Conservation (phyloP, 2,329 filamentous ascomycete genomes). For the Penicillium sp. region DNA sequence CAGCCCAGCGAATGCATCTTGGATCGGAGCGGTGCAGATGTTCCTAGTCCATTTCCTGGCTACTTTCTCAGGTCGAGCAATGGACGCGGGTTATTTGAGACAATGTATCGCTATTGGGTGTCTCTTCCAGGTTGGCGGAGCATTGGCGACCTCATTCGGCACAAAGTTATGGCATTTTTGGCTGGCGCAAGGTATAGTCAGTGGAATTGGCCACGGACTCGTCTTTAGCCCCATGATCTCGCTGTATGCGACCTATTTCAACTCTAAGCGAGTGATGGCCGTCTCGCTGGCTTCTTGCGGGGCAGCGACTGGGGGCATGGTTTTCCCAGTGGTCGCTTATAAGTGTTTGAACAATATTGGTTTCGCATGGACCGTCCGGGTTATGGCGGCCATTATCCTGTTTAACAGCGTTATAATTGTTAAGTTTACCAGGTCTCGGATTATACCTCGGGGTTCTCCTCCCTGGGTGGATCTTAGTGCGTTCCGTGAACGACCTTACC, state of each 20-base stretch:
- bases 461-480: slow-evolving; percentile 57
- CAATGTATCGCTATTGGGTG: slow-evolving; percentile 9
- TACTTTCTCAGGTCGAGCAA: slow-evolving; percentile 43
- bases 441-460: slow-evolving; percentile 51
- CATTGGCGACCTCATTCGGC: slow-evolving; percentile 49
- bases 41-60: slow-evolving; percentile 46
- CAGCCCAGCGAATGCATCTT: slow-evolving; percentile 43
- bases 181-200: slow-evolving; percentile 46
- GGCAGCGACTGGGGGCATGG: slow-evolving; percentile 42
- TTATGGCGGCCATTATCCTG: slow-evolving; percentile 50
- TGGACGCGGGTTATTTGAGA: slow-evolving; percentile 45
- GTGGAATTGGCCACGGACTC: slow-evolving; percentile 45
- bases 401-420: slow-evolving; percentile 32
- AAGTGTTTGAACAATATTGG: slow-evolving; percentile 44
- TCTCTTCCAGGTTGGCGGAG: slow-evolving; percentile 37
- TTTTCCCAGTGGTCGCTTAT: slow-evolving; percentile 48
- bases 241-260: slow-evolving; percentile 45
- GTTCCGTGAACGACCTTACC: slow-evolving; percentile 29
- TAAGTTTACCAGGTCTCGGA: slow-evolving; percentile 41
- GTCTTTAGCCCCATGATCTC: slow-evolving; percentile 44
- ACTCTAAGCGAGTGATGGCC: slow-evolving; percentile 38
- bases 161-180: slow-evolving; percentile 52
- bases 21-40: slow-evolving; percentile 50
- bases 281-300: slow-evolving; percentile 41
- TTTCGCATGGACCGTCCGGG: slow-evolving; percentile 50